These are phyloP conservation scores for Ocimum tenuiflorum DNA, from an alignment of 257 asterid genomes.

Conservation along the genomic window DNA sequence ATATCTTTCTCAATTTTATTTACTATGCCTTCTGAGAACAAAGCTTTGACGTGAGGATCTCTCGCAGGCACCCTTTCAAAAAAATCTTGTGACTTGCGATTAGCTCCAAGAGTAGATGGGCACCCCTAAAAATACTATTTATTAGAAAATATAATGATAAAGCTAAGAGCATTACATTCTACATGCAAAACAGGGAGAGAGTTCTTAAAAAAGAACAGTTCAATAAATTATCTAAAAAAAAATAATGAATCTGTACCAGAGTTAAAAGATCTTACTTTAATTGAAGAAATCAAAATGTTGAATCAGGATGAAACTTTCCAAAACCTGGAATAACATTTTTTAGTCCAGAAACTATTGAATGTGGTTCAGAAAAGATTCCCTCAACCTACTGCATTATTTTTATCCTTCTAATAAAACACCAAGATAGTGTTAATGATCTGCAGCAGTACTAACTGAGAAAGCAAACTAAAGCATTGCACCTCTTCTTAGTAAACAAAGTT, in stretches of 20 bases:
- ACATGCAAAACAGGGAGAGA: background rate
- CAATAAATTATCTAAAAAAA: background rate
- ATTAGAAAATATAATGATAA: constrained; percentile 17
- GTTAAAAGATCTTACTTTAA: too few relatives aligned
- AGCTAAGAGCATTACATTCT: background rate
- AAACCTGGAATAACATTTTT: background rate
- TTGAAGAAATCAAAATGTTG: too few relatives aligned
- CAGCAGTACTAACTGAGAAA: background rate
- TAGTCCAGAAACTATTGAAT: background rate
- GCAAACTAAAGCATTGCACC: background rate
- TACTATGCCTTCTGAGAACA: constrained; percentile 74
- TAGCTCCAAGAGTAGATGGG: constrained; percentile 95
- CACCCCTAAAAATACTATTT: constrained; percentile 58
- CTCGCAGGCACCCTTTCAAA: constrained; percentile 93
- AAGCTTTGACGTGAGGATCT: constrained; percentile 78
- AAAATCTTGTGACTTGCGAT: constrained; percentile 92
- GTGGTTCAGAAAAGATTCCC: background rate
- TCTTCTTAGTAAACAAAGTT: background rate
- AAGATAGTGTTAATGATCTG: background rate
- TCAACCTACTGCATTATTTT: background rate
- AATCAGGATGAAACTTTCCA: background rate
- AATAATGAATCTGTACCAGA: too few relatives aligned
- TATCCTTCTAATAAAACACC: background rate
- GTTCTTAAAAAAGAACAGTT: background rate
- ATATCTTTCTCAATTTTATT: constrained; percentile 80